Conservation (phyloP, 2,329 filamentous ascomycete species). For the Akanthomyces muscarius region DNA sequence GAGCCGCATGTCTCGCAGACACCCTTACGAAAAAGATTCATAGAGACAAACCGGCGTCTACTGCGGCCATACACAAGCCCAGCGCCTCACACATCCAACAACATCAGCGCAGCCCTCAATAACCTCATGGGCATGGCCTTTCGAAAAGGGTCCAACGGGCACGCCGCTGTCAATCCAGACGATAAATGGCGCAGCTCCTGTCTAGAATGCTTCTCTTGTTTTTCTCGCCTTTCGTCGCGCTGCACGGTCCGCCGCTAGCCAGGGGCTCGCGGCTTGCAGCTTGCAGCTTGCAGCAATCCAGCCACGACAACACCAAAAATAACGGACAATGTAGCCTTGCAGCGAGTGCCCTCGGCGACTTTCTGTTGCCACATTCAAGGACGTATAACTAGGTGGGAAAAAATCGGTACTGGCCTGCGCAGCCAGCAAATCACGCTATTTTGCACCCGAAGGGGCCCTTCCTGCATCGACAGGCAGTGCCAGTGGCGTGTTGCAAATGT, state of each 20-base stretch:
- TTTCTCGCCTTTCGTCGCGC: not conserved
- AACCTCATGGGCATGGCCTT: not conserved
- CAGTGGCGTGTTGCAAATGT: constrained; percentile 6
- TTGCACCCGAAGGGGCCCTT: not conserved
- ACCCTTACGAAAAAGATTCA: constrained; percentile 3
- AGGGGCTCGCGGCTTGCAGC: not conserved
- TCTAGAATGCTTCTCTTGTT: not conserved
- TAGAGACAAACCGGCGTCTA: not conserved
- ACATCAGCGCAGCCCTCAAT: not conserved
- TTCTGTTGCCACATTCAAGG: too few relatives aligned
- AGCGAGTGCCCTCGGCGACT: too few relatives aligned
- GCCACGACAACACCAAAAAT: not conserved
- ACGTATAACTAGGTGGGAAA: too few relatives aligned
- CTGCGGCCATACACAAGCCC: not conserved
- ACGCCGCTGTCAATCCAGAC: not conserved
- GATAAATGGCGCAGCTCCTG: not conserved
- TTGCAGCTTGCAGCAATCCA: not conserved
- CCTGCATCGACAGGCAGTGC: not conserved
- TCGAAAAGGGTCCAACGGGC: not conserved
- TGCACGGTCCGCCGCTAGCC: not conserved
- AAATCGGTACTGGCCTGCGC: not conserved
- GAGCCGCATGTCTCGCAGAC: not conserved
- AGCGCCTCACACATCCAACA: not conserved
- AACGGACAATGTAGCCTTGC: not conserved
- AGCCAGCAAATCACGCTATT: not conserved